Conservation (phyloP, 1,284 basidiomycete genomes). For the Melampsora medusae region DNA sequence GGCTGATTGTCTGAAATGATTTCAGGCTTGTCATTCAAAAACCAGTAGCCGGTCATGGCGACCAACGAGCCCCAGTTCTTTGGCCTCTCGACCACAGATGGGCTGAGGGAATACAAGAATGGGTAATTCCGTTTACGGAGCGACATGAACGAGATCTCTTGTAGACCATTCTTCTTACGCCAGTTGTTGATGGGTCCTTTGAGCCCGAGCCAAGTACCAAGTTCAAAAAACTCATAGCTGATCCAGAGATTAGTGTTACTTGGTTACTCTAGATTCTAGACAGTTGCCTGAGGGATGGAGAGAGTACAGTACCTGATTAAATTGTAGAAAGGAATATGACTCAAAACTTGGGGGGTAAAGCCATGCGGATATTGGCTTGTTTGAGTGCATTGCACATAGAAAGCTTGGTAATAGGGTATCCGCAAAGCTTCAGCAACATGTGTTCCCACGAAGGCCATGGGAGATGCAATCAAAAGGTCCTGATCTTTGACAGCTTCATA, state of each 20-base stretch:
- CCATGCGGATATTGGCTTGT: conserved; percentile 51
- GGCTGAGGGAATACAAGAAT: conserved; percentile 52
- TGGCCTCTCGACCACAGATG: conserved; percentile 50
- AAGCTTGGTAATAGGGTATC: conserved; percentile 51
- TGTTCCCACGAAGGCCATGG: conserved; percentile 52
- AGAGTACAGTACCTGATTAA: too few relatives aligned
- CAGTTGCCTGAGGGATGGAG: too few relatives aligned
- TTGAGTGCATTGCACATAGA: conserved; percentile 52
- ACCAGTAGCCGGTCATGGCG: conserved; percentile 52
- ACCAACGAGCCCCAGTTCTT: conserved; percentile 50
- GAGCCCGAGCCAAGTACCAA: conserved; percentile 51
- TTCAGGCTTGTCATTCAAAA: conserved; percentile 47
- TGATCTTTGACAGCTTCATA: conserved; percentile 50
- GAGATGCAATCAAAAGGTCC: conserved; percentile 51
- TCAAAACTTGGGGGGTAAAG: conserved; percentile 48
- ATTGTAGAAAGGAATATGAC: conserved; percentile 11
- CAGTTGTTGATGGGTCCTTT: conserved; percentile 51
- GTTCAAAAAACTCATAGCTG: conserved; percentile 50
- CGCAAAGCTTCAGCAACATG: conserved; percentile 51
- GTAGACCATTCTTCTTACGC: conserved; percentile 50
- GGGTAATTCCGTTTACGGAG: conserved; percentile 48
- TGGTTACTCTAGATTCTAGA: too few relatives aligned
- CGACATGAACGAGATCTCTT: conserved; percentile 47
- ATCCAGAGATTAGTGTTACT: too few relatives aligned
- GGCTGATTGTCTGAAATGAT: conserved; percentile 2